Evolutionary conservation across 306 rosid genomes (phyloP), one percentile per base, ranked within the genome.

Genomic region (Senna siamea): DNA sequence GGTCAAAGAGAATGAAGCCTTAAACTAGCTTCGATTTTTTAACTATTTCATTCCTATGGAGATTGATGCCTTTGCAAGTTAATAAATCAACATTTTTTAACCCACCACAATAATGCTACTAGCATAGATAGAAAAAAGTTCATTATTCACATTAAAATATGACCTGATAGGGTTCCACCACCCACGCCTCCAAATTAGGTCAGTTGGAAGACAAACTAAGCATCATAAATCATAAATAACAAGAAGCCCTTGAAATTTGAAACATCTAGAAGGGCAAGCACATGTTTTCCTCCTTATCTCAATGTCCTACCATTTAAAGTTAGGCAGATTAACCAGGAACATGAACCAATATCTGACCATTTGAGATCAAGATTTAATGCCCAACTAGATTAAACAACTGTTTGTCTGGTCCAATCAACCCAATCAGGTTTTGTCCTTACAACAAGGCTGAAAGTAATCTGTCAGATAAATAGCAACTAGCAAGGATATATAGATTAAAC

Each of bases 351-450:
- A 32, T 35, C 12, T 37, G 8, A 69, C 15, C 7, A 20, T 22
- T 22, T 54, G 34, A 10, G 32, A 61, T 52, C n/a, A n/a, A n/a
- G n/a, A n/a, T n/a, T n/a, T n/a, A n/a, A n/a, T n/a, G n/a, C n/a
- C n/a, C n/a, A 53, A 9, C 6, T 10, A 23, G 56, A 50, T 50
- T 40, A 61, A 66, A 40, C 11, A 52, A 11, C 2, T 52, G 22
- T 38, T 11, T 40, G 63, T 23, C 44, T n/a, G 47, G 38, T 35
- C 50, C 61, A 56, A 73, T 56, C 77, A 64, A 78, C 70, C 41
- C 40, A 37, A 7, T 60, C 72, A 77, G 30, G 2, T 50, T 7
- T 40, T 26, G 32, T 35, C 4, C 9, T 44, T 14, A 26, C 13
- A 70, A 28, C 48, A 38, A 6, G 5, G 58, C 38, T 38, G 30